Evolutionary conservation across 768 basidiomycete genomes (phyloP), one percentile per base, ranked within the genome.

Genomic region (Pulveroboletus ravenelii): DNA sequence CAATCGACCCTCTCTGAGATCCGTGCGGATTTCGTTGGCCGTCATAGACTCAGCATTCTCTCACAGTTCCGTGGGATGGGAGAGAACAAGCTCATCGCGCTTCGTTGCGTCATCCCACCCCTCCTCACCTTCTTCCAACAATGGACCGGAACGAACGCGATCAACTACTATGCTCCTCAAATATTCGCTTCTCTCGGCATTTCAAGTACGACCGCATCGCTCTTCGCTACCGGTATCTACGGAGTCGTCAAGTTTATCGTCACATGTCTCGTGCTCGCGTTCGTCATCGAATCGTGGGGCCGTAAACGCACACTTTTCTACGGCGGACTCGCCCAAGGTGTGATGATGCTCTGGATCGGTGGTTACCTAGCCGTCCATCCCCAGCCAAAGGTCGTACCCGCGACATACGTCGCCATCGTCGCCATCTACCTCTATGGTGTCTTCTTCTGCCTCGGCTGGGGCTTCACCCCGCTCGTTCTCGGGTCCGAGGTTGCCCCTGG

Each of bases 141-240:
- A 48, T 71, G 72, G 65, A 60, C 74, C 0, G 74, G 74, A 25
- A 69, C 71, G 41, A 73, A 72, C 60, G 67, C 72, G 4, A 68
- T 75, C 57, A 72, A 73, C 56, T 75, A 74, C 47, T 74, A 71
- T 41, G 51, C 67, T 15, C 74, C 72, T 1, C 41, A 60, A 20
- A 70, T 74, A 42, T 74, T 74, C 37, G 57, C 63, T 3, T 47
- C 56, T 3, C 63, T 74, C 14, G 74, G 72, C 0, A 47, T 74
- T n/a, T 62, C 63, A 1, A 55, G 59, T 31, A 66, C 63, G 23
- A 61, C 59, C 0, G 51, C 67, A 0, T 56, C 69, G n/a, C 62
- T 75, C 2, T 55, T 74, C 31, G 72, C 72, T 2, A 75, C 74
- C 0, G 73, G 73, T 10, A 56, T 75, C 23, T 74, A 74, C 40